phyloP scores from a whole-genome alignment of 768 basidiomycete genomes.

The Trametes maxima region DNA sequence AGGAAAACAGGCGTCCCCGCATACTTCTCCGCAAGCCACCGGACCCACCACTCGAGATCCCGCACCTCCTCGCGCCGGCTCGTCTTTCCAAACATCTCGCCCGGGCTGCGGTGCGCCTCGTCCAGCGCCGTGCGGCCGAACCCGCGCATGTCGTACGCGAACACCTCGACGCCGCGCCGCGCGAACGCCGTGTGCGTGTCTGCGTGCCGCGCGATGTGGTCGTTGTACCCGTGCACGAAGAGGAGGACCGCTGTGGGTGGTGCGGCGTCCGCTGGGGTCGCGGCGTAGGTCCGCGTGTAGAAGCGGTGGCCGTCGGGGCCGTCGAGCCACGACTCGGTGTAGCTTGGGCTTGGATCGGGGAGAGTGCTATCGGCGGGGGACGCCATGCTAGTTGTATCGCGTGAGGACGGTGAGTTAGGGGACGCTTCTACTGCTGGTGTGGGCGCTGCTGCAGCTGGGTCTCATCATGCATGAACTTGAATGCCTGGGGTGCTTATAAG shows the following conservation, averaged over 20 bases:
- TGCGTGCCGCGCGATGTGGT: constrained; percentile 68
- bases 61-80: constrained; percentile 57
- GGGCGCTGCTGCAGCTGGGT: too few species aligned
- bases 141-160: constrained; percentile 76
- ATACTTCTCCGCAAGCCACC: constrained; percentile 46
- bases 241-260: constrained; percentile 48
- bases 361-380: too few species aligned
- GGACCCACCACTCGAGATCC: constrained; percentile 70
- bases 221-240: constrained; percentile 74
- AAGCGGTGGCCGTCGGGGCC: constrained; percentile 61
- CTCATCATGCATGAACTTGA: too few species aligned
- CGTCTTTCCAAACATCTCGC: constrained; percentile 63
- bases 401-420: too few species aligned
- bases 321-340: constrained; percentile 53
- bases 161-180: constrained; percentile 57
- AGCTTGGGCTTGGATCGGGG: constrained; percentile 6
- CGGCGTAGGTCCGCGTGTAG: constrained; percentile 63
- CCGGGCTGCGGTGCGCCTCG: constrained; percentile 50
- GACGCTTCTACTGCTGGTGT: too few species aligned
- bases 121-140: constrained; percentile 74
- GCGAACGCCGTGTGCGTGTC: constrained; percentile 60
- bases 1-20: constrained; percentile 58
- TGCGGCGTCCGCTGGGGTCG: constrained; percentile 40
- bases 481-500: too few species aligned
- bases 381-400: too few species aligned